Base-by-base conservation (phyloP, 2,329 filamentous ascomycete genomes). In the Ophiostoma perfectum region DNA sequence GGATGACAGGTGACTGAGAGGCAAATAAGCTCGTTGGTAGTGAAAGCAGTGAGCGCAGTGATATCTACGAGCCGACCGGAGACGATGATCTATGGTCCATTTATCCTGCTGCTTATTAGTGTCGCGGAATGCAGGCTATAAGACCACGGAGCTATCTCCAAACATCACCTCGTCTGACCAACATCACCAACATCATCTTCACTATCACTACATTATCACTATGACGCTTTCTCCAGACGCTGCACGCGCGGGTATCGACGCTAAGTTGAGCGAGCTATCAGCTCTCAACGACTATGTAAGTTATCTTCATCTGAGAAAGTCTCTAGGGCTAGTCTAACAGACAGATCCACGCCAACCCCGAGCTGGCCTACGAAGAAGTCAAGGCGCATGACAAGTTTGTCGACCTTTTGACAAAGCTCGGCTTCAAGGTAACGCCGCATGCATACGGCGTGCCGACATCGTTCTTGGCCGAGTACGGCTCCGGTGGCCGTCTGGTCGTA, bases 391-490 rank as follows among this genome's bases (percentile, higher is more conserved):
- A 84, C 55, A 78, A 76, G 5, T 80, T 86, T 66, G 79, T 78
- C 16, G 71, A 75, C 5, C 78, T 82, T 45, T 75, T 86, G 0
- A 76, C 80, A 55, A 68, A 73, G 2, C 77, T 79, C 2, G 83
- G 81, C 0, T 82, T 81, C 71, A 67, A 72, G 0, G 82, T 85
- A 5, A 81, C 75, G 2, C 78, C 78, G 1, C 79, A 83, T 66
- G 80, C 82, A 0, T 85, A 84, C 72, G 83, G 81, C 0, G 71
- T 86, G 0, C 75, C 78, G 27, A 86, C 84, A 0, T 78, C 81
- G 0, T 86, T 86, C 69, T 78, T 81, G 69, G 81, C 69, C 62
- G 66, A 70, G n/a, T 71, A 65, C 49, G 72, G 71, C 5, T 41
- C 71, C 68, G 69, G 70, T 55, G 60, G 71, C 52, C 66, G 67